A percentile compares a stretch with the other conserved stretches of the same genome.
Evolutionary conservation across 768 basidiomycete genomes (phyloP).

Genomic region (Lactifluus hygrophoroides): DNA sequence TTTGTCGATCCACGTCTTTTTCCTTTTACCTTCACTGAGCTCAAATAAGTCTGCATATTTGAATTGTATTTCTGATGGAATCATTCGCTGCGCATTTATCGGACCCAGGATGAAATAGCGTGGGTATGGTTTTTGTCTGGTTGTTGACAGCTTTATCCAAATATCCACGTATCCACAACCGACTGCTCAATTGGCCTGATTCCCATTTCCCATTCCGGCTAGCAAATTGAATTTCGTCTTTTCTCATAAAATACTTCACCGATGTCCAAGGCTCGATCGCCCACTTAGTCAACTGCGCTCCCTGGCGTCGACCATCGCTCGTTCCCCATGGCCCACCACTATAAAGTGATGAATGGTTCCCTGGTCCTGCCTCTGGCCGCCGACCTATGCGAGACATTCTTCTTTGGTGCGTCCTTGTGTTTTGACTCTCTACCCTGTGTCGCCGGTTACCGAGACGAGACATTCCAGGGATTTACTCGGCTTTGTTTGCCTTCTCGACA

Average conservation of each 20-base stretch:
- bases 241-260: not conserved
- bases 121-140: too few relatives aligned
- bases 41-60: too few relatives aligned
- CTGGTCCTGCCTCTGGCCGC: not conserved
- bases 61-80: too few relatives aligned
- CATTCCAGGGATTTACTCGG: not conserved
- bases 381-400: not conserved
- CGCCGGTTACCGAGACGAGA: not conserved
- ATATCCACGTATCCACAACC: too few relatives aligned
- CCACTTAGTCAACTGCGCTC: not conserved
- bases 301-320: not conserved
- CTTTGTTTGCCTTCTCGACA: not conserved
- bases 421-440: not conserved
- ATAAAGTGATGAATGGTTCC: not conserved
- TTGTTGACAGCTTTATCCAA: too few relatives aligned
- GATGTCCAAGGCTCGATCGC: not conserved
- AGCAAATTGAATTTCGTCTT: too few relatives aligned
- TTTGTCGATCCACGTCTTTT: too few relatives aligned
- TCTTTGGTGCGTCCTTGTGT: not conserved
- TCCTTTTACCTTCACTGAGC: too few relatives aligned
- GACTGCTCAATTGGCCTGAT: too few relatives aligned
- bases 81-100: too few relatives aligned
- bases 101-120: too few relatives aligned
- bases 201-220: too few relatives aligned
- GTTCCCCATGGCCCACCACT: not conserved